Conservation (phyloP, 2,329 filamentous ascomycete genomes). For the Talaromyces sp. region DNA sequence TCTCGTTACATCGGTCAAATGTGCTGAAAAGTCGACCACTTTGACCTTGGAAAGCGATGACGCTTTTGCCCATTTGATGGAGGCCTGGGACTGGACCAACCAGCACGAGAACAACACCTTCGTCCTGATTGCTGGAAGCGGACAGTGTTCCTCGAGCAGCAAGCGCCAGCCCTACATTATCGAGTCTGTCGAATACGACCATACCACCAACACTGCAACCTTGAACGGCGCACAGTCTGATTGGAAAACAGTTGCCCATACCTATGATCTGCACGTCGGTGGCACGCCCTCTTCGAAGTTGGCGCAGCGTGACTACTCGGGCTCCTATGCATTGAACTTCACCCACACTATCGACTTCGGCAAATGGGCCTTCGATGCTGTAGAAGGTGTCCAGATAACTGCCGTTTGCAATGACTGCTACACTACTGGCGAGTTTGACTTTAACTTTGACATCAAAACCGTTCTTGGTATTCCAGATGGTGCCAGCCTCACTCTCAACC, state of each 20-base stretch:
- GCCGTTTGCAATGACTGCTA: constrained; percentile 16
- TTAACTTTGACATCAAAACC: constrained; percentile 18
- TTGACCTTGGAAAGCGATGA: background rate
- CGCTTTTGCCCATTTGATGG: background rate
- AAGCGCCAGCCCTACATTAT: constrained; percentile 18
- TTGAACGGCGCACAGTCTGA: constrained; percentile 15
- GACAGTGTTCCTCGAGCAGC: constrained; percentile 20
- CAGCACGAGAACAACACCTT: constrained; percentile 15
- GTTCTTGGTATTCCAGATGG: constrained; percentile 10
- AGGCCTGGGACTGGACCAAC: constrained; percentile 21
- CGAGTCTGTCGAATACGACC: constrained; percentile 15
- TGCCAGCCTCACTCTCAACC: constrained; percentile 13
- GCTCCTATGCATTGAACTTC: constrained; percentile 13
- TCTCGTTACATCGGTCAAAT: background rate
- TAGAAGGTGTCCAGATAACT: constrained; percentile 7
- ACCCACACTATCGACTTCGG: constrained; percentile 15
- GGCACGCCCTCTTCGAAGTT: background rate
- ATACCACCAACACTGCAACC: constrained; percentile 13
- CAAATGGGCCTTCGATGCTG: constrained; percentile 13
- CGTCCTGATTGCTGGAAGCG: constrained; percentile 18
- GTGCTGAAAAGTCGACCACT: background rate
- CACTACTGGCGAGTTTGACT: constrained; percentile 18
- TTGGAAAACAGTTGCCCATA: constrained; percentile 17
- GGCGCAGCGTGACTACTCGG: background rate
- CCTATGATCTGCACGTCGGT: constrained; percentile 17